Evolutionary conservation across 148 eudicot genomes (phyloP).

Genomic region (Rhododendron ovatum): DNA sequence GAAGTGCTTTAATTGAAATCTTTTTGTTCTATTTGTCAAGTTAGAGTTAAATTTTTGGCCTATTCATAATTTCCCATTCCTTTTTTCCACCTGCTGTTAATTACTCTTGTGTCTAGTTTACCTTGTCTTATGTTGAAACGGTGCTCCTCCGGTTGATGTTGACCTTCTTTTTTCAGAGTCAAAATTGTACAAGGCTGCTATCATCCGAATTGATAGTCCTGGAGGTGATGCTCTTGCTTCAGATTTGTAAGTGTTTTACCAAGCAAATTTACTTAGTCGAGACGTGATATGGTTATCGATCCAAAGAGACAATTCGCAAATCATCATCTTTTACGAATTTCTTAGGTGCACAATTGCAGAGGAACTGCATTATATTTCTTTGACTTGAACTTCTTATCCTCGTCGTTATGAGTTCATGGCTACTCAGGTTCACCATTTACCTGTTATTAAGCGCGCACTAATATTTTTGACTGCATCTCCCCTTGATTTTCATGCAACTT

Average conservation of each 20-base stretch:
- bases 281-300: background rate
- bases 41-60: background rate
- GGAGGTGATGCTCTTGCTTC: constrained; percentile 99
- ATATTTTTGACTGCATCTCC: background rate
- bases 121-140: background rate
- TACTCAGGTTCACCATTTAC: background rate
- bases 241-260: constrained; percentile 70
- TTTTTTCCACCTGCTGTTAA: background rate
- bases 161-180: constrained; percentile 48
- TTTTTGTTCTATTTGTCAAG: background rate
- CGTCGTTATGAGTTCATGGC: background rate
- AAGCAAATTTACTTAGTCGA: background rate
- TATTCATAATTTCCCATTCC: background rate
- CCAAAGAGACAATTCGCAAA: background rate
- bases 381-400: background rate
- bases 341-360: background rate
- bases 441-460: background rate
- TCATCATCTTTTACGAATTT: background rate
- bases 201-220: constrained; percentile 90
- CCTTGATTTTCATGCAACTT: background rate
- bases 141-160: background rate
- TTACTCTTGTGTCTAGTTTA: background rate
- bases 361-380: background rate
- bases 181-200: constrained; percentile 72
- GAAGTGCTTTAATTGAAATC: background rate